phyloP scores from a whole-genome alignment of 192 early-diverging fungal species.

The Rhizophagus sp. region DNA sequence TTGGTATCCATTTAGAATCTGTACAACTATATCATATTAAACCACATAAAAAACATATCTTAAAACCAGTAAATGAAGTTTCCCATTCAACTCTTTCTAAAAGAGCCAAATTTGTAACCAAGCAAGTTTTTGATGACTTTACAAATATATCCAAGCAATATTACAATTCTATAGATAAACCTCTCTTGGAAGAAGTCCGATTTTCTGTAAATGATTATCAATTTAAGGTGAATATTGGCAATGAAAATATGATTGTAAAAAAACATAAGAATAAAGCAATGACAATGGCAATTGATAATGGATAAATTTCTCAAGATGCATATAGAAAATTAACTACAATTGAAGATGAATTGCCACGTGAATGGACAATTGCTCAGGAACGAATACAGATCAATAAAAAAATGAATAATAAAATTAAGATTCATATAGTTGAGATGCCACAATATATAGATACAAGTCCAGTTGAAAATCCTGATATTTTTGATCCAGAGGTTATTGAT shows the following conservation, averaged over 20 bases:
- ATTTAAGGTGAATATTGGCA: background rate
- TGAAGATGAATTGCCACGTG: no score
- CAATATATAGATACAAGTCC: no score
- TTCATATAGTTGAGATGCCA: no score
- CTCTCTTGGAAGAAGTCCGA: background rate
- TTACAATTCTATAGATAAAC: background rate
- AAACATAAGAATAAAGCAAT: no score
- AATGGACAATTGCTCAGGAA: no score
- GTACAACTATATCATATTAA: background rate
- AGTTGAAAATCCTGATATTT: background rate
- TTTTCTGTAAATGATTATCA: background rate
- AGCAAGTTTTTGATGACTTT: background rate
- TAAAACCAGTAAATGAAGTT: background rate
- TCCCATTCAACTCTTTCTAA: background rate
- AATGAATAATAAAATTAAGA: no score
- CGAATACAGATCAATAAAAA: no score
- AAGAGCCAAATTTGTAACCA: background rate
- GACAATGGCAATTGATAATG: no score
- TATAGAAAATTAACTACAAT: no score
- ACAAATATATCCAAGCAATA: background rate
- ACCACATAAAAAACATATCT: background rate
- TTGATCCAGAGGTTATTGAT: background rate
- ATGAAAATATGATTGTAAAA: no score
- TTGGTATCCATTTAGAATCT: background rate
- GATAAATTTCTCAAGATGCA: no score